Base-by-base conservation (phyloP, 1,284 basidiomycete genomes). In the Irpex sp. region DNA sequence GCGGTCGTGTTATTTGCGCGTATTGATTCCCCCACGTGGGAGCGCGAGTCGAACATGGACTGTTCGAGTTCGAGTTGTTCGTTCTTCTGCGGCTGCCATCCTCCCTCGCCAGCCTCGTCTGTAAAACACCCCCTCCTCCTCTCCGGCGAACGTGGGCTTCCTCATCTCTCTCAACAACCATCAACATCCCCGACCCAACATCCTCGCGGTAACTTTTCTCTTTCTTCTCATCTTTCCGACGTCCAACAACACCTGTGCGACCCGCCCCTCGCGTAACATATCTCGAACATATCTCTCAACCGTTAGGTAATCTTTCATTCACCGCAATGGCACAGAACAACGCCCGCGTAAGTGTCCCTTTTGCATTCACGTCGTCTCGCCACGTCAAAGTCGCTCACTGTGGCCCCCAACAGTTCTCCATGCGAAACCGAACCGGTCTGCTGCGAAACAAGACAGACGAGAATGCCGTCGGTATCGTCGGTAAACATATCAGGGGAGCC, bases 401-500 rank as follows among this genome's bases (percentile, higher is more conserved):
- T 62, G 61, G 43, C 54, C 58, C 39, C 47, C 54, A 55, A 9
- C 61, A 79, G 77, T 68, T 78, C 69, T 70, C 76, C 60, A 67
- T 77, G 72, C 77, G 78, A 70, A 75, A 75, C 71, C 76, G 77
- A 65, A 71, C 73, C 61, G 77, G 77, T 49, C 71, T 75, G 21
- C 74, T 75, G 73, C 88, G 90, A 70, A 74, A 78, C 71, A 90
- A 88, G 76, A 82, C 75, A 59, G 90, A 92, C 71, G 90, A 92
- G 78, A 92, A 92, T 70, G 87, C 89, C 56, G 81, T 80, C 68
- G 84, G 81, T 70, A 84, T 89, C 56, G 81, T 80, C 68, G 84
- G 81, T 70, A 84, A 79, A 75, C 85, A 90, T 69, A 69, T 80
- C 55, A 86, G 88, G 64, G 86, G 89, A 68, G 87, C 87, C 15